Conservation (phyloP, 75 land plant genomes). For the Gnetum montanum region DNA sequence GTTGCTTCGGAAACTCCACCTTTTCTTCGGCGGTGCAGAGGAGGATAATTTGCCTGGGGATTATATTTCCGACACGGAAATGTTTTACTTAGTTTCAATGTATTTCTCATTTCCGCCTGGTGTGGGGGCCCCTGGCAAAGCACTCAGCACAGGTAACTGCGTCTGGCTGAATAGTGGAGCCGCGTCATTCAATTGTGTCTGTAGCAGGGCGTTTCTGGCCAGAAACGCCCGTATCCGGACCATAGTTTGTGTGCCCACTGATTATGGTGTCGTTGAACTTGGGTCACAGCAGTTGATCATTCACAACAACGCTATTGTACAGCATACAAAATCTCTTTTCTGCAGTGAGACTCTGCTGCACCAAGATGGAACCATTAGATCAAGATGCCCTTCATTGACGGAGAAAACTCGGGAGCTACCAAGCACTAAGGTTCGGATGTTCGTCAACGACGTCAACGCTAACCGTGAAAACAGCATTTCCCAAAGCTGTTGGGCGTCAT, state of each 20-base stretch:
- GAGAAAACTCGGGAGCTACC: slow-evolving; percentile 11
- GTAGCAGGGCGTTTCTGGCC: slow-evolving; percentile 49
- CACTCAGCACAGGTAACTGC: slow-evolving; percentile 38
- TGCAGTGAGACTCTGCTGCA: not conserved
- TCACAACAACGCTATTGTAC: slow-evolving; percentile 26
- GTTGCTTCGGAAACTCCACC: slow-evolving; percentile 55
- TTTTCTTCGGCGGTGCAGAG: slow-evolving; percentile 44
- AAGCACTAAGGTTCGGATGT: not conserved
- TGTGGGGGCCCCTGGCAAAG: slow-evolving; percentile 66
- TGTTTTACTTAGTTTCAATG: slow-evolving; percentile 86
- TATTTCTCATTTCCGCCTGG: slow-evolving; percentile 69
- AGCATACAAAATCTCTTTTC: slow-evolving; percentile 11
- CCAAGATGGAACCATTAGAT: not conserved
- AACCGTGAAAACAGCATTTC: too few relatives aligned
- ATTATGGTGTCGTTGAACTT: slow-evolving; percentile 75
- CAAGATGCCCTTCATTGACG: not conserved
- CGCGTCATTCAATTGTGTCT: slow-evolving; percentile 9
- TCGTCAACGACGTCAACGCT: slow-evolving; percentile 12
- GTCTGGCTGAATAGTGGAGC: slow-evolving; percentile 40
- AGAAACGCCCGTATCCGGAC: slow-evolving; percentile 57
- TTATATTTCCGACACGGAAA: slow-evolving; percentile 69
- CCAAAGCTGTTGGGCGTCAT: not conserved
- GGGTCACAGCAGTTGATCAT: slow-evolving; percentile 55
- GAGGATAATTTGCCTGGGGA: slow-evolving; percentile 49
- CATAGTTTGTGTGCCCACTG: slow-evolving; percentile 60